A percentile compares a stretch with the other conserved stretches of the same genome.
phyloP scores from a whole-genome alignment of 2,329 filamentous ascomycete species.

The Dichotomopilus funicola region DNA sequence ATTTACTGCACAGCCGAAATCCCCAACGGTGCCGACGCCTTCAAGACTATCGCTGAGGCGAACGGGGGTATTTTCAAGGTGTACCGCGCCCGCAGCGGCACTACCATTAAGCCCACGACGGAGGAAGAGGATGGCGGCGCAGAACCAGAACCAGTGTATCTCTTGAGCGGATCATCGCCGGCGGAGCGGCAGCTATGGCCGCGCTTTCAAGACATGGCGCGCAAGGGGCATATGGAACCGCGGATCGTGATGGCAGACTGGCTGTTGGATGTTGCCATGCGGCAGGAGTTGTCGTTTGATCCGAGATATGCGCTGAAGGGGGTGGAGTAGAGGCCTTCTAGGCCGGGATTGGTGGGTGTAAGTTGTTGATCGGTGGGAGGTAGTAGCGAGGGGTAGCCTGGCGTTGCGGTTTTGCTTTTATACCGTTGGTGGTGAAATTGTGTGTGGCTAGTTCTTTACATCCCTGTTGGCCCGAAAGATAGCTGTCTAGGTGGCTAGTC shows the following conservation, averaged over 20 bases:
- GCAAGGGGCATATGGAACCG: slow-evolving; percentile 70
- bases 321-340: slow-evolving; percentile 6
- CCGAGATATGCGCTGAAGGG: slow-evolving; percentile 49
- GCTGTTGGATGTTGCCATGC: slow-evolving; percentile 85
- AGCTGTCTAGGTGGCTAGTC: no score
- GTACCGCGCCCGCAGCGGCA: slow-evolving; percentile 67
- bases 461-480: no score
- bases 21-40: slow-evolving; percentile 75
- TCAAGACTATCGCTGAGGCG: slow-evolving; percentile 75
- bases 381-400: background rate
- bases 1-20: slow-evolving; percentile 82
- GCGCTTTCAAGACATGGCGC: slow-evolving; percentile 72
- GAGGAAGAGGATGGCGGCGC: slow-evolving; percentile 54
- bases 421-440: background rate
- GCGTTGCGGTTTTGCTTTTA: slow-evolving; percentile 3
- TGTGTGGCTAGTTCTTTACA: background rate
- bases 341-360: background rate
- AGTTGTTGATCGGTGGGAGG: background rate
- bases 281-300: slow-evolving; percentile 67
- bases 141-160: slow-evolving; percentile 67
- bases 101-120: slow-evolving; percentile 58
- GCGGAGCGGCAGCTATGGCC: slow-evolving; percentile 71
- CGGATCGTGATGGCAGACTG: slow-evolving; percentile 81
- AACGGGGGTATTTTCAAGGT: slow-evolving; percentile 80
- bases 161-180: slow-evolving; percentile 63